Evolutionary conservation across 306 rosid genomes (phyloP).

Genomic region (Cicer bijugum): DNA sequence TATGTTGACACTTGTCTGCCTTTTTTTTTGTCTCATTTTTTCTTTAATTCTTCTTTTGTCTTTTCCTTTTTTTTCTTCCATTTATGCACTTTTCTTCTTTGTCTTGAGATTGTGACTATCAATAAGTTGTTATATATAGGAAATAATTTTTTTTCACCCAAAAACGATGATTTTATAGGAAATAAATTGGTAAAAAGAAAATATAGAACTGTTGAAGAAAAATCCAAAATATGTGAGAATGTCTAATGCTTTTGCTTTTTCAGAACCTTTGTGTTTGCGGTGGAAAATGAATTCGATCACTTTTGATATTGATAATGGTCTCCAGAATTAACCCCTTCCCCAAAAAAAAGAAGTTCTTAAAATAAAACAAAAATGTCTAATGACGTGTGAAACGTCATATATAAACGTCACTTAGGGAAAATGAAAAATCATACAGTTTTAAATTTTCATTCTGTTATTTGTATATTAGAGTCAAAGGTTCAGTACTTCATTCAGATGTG

Average conservation of each 20-base stretch:
- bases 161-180: neutral
- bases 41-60: no score
- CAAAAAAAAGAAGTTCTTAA: neutral
- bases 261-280: slow-evolving; percentile 48
- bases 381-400: slow-evolving; percentile 39
- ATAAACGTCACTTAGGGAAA: slow-evolving; percentile 26
- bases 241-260: slow-evolving; percentile 41
- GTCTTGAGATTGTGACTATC: no score
- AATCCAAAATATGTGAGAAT: slow-evolving; percentile 44
- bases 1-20: no score
- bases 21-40: no score
- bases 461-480: neutral
- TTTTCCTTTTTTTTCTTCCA: no score
- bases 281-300: slow-evolving; percentile 39
- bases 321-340: slow-evolving; percentile 9
- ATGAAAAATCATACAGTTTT: neutral
- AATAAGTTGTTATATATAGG: no score
- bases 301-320: slow-evolving; percentile 17
- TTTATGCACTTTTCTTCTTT: no score
- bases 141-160: no score
- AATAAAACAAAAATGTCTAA: neutral
- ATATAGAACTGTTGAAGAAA: neutral
- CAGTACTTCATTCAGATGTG: no score
- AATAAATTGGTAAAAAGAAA: slow-evolving; percentile 13
- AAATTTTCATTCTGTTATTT: neutral